Base-by-base conservation (phyloP, 768 basidiomycete genomes). In the Kwoniella europaea region DNA sequence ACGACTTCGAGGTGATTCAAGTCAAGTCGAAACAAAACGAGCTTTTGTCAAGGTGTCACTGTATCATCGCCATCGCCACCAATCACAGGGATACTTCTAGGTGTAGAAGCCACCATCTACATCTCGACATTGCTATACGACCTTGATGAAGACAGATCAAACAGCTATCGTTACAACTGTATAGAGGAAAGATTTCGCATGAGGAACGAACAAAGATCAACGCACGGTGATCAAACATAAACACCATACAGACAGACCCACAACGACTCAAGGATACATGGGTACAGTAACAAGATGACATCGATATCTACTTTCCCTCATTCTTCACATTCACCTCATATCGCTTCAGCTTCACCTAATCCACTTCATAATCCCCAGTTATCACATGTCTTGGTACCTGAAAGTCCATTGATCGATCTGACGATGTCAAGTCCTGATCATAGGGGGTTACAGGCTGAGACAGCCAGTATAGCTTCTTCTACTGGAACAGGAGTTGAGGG, bases 401-500 rank as follows among this genome's bases (percentile, higher is more conserved):
- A 70, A 54, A 58, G 55, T 13, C 68, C 68, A 2, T 24, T 64
- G 29, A 70, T 70, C 20, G 68, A 70, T 27, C 44, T 59, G 20
- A 60, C 50, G 7, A 35, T 70, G 54, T 43, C 54, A 12, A 57
- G 53, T 13, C 68, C 68, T 29, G 68, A 70, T 60, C 68, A 65
- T 60, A 46, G 63, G 18, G 56, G 54, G 1, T 13, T 70, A 50
- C 53, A 63, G 50, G 63, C 24, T 42, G 68, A 63, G 41, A 63
- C 66, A 27, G 56, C 46, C 22, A 67, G 66, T 53, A 35, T 65
- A n/a, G 22, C 53, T 16, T 66, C 66, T 27, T 35, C 44, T n/a
- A 43, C 15, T 43, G 41, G 53, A 44, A 35, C 35, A 35, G 35
- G 35, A 35, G 35, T 35, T 0, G 35, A 35, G 6, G 60, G 67